Evolutionary conservation across 805 yeast species (phyloP), one percentile per base, ranked within the genome.

Genomic region (Starmerella stigmatis): DNA sequence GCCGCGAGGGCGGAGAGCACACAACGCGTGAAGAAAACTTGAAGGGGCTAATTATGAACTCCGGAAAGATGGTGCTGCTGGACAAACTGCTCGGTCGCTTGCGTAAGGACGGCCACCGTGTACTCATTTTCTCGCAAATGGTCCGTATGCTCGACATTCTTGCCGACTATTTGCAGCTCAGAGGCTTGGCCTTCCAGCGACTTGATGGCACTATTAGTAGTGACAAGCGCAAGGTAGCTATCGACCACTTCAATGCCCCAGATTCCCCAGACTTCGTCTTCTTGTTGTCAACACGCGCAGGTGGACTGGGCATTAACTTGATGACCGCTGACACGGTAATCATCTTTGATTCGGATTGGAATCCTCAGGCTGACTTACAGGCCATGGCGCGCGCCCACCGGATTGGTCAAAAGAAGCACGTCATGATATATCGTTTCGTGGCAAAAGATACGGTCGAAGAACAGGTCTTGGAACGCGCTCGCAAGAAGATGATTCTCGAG

Each of bases 301-400:
- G 99, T 69, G 99, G 99, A 44, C 71, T 92, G 50, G 99, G 99
- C 65, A 92, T 92, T 61, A 92, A 92, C 63, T 71, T 92, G 61
- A 92, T 92, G 98, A 92, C 98, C 5, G 99, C 99, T 3, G 99
- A 92, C 60, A 92, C 99, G 7, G 99, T 92, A 23, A 85, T 92
- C 56, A 89, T 92, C 32, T 92, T 92, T 65, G 98, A 92, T 65
- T 85, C 95, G 4, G 98, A 92, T 67, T 92, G 98, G 98, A 92
- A 92, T 61, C 98, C 98, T 0, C 98, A 92, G 64, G 98, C 98
- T 0, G 98, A 92, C 72, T 70, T 92, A 58, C 98, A 92, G 66
- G 98, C 98, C 1, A 92, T 92, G 98, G 98, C 98, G 0, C 78
- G 98, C 66, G 98, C 98, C 3, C 99, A 92, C 67, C 79, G 99